Percentiles rank a stretch among this genome's conserved stretches.
Conservation (phyloP, 192 early-diverging fungal species). For the Backusella sp. region DNA sequence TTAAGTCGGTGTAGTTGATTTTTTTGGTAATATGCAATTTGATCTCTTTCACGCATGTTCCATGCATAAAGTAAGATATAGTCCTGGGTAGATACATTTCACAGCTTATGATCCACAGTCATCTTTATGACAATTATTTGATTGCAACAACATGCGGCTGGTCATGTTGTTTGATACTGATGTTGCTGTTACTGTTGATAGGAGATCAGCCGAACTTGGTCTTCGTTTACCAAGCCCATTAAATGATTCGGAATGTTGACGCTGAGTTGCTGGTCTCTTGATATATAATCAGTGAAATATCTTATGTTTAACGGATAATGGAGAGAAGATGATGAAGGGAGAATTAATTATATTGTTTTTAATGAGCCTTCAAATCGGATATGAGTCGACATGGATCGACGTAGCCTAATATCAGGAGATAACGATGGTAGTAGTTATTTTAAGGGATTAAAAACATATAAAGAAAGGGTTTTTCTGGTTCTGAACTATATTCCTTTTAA, state of each 20-base stretch:
- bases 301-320: background rate
- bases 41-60: constrained; percentile 17
- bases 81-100: constrained; percentile 30
- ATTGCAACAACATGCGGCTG: constrained; percentile 24
- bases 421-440: background rate
- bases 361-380: background rate
- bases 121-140: constrained; percentile 22
- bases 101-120: constrained; percentile 24
- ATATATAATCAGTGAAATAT: constrained; percentile 11
- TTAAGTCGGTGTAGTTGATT: background rate
- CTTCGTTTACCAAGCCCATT: background rate
- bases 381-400: background rate
- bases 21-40: background rate
- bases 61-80: constrained; percentile 25
- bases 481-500: too few species aligned
- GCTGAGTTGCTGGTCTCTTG: background rate
- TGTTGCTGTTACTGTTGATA: background rate
- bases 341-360: background rate
- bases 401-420: background rate
- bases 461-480: too few species aligned
- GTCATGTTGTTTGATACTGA: constrained; percentile 8
- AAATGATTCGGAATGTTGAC: background rate
- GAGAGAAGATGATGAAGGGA: background rate
- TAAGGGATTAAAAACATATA: too few species aligned
- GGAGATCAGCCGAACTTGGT: constrained; percentile 21